Evolutionary conservation across 73 alveolate species (phyloP).

Genomic region (Halteria grandinella): DNA sequence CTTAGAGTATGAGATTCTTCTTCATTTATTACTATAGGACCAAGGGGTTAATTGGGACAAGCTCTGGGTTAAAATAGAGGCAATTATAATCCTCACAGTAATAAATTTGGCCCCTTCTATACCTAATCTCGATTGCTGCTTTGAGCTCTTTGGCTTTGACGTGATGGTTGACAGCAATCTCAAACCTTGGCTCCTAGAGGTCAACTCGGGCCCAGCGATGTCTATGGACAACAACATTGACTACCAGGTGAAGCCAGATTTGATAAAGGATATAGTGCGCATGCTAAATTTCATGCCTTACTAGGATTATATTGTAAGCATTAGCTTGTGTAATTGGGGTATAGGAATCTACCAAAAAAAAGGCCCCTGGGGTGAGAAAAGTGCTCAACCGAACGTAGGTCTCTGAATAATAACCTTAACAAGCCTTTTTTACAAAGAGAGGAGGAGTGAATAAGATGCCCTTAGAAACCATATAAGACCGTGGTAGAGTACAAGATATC

Average conservation of each 20-base stretch:
- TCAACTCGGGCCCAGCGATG: conserved; percentile 72
- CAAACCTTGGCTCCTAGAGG: conserved; percentile 76
- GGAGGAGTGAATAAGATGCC: no score
- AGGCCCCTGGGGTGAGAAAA: no score
- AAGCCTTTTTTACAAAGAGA: no score
- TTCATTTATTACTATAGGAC: not conserved
- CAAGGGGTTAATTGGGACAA: conserved; percentile 35
- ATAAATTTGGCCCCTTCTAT: conserved; percentile 28
- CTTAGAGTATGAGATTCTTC: conserved; percentile 21
- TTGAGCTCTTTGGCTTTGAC: conserved; percentile 69
- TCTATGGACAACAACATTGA: conserved; percentile 60
- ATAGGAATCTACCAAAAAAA: no score
- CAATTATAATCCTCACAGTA: conserved; percentile 54
- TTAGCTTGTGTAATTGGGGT: no score
- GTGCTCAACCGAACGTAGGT: no score
- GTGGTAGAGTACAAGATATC: no score
- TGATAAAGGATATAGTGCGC: conserved; percentile 43
- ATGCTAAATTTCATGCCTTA: conserved; percentile 37
- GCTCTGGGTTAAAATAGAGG: conserved; percentile 61
- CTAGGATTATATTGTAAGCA: conserved; percentile 1
- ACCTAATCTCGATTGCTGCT: conserved; percentile 66
- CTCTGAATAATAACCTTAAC: no score
- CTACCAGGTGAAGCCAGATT: conserved; percentile 47
- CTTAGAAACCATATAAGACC: no score
- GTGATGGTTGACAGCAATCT: conserved; percentile 54